These are phyloP conservation scores for Chionographis japonica DNA, from an alignment of 106 monocot genomes.

Conservation along the genomic window DNA sequence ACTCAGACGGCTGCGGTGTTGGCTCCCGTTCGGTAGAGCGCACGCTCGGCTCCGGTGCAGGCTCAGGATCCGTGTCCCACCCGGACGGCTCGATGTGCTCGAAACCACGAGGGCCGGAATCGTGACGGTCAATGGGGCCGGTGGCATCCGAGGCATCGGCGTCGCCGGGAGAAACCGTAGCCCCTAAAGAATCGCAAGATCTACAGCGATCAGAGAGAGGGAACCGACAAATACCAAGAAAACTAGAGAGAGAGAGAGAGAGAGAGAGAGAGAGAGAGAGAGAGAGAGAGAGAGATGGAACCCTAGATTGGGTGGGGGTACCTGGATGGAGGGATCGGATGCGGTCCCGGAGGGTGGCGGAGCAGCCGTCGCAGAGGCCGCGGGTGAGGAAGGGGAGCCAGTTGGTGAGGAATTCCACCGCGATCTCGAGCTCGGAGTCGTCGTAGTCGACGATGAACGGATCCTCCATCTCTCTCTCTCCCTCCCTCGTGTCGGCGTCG, in stretches of 20 bases:
- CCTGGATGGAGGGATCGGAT: constrained; percentile 55
- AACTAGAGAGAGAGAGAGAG: background rate
- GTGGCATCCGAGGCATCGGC: background rate
- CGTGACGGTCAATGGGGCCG: background rate
- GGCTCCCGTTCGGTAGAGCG: background rate
- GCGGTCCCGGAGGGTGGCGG: constrained; percentile 40
- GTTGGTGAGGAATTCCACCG: constrained; percentile 72
- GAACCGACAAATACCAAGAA: no score
- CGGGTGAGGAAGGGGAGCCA: constrained; percentile 86
- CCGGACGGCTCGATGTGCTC: constrained; percentile 21
- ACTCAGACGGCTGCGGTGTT: constrained; percentile 1
- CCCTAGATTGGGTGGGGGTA: constrained; percentile 10
- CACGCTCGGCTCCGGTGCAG: no score
- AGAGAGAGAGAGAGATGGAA: background rate
- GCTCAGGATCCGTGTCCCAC: no score
- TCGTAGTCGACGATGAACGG: constrained; percentile 39
- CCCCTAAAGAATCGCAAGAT: no score
- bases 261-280: no score
- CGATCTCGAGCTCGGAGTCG: constrained; percentile 58
- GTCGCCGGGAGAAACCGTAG: background rate
- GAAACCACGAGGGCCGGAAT: background rate
- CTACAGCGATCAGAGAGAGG: no score
- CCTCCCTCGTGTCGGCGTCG: no score
- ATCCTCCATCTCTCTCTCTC: no score
- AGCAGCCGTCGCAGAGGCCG: constrained; percentile 63